Percentiles rank a stretch among this genome's conserved stretches.
phyloP scores from a whole-genome alignment of 148 eudicot species.

The Polygonum aviculare region DNA sequence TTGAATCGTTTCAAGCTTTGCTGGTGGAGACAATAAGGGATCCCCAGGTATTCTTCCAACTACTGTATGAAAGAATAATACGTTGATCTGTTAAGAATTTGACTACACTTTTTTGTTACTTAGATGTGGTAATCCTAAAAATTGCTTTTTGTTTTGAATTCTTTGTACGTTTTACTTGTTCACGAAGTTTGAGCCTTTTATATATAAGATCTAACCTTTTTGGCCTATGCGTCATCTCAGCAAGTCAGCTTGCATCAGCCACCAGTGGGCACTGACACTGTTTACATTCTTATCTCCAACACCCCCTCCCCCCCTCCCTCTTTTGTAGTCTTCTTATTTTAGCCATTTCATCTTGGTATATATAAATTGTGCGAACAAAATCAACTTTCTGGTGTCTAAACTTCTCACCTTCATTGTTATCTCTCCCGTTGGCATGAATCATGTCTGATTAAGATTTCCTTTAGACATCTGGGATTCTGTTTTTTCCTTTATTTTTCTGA shows the following conservation, averaged over 20 bases:
- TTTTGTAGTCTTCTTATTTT: too few species aligned
- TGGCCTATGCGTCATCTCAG: background rate
- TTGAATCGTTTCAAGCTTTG: constrained; percentile 88
- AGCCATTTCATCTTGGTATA: background rate
- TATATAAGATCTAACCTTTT: background rate
- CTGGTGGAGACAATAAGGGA: constrained; percentile 89
- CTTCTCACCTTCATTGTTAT: background rate
- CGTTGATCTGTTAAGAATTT: background rate
- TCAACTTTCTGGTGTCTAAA: background rate
- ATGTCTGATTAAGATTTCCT: constrained; percentile 3
- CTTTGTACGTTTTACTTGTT: background rate
- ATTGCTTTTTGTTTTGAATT: background rate
- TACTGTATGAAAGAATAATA: background rate
- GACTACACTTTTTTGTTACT: background rate
- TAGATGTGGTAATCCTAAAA: background rate
- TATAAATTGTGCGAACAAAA: background rate
- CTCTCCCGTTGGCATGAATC: background rate
- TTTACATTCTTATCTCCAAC: background rate
- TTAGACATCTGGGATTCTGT: background rate
- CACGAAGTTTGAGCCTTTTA: background rate
- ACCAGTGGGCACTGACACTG: background rate
- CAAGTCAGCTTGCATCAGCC: background rate
- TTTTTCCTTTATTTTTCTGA: background rate
- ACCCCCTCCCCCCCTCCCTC: background rate
- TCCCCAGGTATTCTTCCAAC: constrained; percentile 41